Evolutionary conservation across 768 basidiomycete genomes (phyloP).

Genomic region (Tylopilus subfusipes): DNA sequence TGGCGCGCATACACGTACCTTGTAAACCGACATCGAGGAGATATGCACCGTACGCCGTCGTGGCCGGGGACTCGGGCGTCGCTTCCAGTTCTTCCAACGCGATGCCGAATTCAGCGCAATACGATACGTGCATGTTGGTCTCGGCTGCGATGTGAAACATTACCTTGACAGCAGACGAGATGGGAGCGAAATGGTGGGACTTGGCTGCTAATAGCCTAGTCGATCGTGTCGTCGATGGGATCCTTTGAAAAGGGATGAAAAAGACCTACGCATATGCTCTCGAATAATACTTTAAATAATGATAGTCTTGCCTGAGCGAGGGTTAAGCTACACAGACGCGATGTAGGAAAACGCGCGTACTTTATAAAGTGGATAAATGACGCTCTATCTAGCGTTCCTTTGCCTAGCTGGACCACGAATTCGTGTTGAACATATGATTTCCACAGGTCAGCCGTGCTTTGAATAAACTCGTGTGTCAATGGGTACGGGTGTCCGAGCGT

Average conservation of each 20-base stretch:
- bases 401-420: conserved; percentile 74
- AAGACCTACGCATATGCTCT: conserved; percentile 65
- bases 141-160: conserved; percentile 66
- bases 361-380: conserved; percentile 83
- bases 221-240: no score
- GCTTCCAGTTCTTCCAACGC: conserved; percentile 53
- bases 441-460: conserved; percentile 55
- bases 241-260: no score
- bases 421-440: conserved; percentile 77
- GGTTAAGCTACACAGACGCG: background rate
- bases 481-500: conserved; percentile 63
- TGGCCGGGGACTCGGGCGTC: conserved; percentile 65
- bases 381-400: conserved; percentile 62
- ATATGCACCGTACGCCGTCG: conserved; percentile 85
- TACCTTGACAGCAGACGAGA: conserved; percentile 59
- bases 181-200: conserved; percentile 57
- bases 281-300: conserved; percentile 79
- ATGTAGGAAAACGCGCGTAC: conserved; percentile 36
- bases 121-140: conserved; percentile 64
- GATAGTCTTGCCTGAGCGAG: conserved; percentile 67
- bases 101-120: conserved; percentile 71
- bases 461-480: conserved; percentile 61
- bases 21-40: conserved; percentile 74
- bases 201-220: conserved; percentile 75
- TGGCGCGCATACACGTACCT: conserved; percentile 9